phyloP scores from a whole-genome alignment of 2,329 filamentous ascomycete genomes.

The Calonectria hongkongensis region DNA sequence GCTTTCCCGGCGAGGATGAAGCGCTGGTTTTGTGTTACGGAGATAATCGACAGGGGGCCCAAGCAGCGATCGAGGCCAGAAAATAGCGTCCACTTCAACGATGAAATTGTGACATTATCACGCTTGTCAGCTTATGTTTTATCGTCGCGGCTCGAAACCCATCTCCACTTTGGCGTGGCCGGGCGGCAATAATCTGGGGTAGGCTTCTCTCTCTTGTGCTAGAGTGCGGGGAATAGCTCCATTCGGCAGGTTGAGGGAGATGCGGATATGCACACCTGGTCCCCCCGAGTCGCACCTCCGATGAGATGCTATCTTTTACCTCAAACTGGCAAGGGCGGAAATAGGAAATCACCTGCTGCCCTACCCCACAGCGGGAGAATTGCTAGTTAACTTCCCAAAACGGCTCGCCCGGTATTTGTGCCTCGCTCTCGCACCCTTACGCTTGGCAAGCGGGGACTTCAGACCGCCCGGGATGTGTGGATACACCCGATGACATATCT shows the following conservation, averaged over 20 bases:
- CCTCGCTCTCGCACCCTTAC: not conserved
- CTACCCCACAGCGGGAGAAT: slow-evolving; percentile 20
- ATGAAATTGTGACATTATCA: slow-evolving; percentile 3
- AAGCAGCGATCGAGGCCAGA: not conserved
- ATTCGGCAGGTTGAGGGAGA: slow-evolving; percentile 23
- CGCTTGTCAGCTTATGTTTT: slow-evolving; percentile 10
- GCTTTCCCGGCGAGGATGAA: not conserved
- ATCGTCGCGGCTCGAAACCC: not conserved
- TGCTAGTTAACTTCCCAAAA: slow-evolving; percentile 27
- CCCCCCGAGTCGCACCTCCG: not conserved
- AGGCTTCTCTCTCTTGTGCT: not conserved
- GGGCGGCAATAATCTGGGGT: slow-evolving; percentile 19
- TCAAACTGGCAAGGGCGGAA: slow-evolving; percentile 31
- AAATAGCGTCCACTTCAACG: not conserved
- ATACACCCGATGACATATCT: not conserved
- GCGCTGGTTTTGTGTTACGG: slow-evolving; percentile 5
- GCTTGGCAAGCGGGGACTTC: not conserved
- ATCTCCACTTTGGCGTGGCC: slow-evolving; percentile 1
- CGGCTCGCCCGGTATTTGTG: not conserved
- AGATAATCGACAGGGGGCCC: not conserved
- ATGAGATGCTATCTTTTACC: slow-evolving; percentile 36
- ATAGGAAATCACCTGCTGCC: not conserved
- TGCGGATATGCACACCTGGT: not conserved
- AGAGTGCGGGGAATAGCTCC: slow-evolving; percentile 23
- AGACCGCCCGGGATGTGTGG: not conserved